A percentile compares a stretch with the other conserved stretches of the same genome.
phyloP scores from a whole-genome alignment of 192 early-diverging fungal species.

The Geranomyces michiganensis region DNA sequence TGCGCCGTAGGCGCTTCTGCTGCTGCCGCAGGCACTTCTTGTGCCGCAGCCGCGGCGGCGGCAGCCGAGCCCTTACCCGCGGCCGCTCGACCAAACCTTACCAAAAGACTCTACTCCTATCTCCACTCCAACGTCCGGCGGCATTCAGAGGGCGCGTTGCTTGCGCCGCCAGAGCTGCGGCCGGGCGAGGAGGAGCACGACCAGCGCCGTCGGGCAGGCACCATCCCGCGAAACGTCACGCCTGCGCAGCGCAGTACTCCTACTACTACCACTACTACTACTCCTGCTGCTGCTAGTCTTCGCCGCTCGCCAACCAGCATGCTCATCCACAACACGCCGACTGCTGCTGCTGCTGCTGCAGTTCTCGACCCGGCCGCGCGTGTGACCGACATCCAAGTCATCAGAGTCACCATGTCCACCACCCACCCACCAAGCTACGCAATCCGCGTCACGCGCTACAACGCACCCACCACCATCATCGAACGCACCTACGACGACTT shows the following conservation, averaged over 20 bases:
- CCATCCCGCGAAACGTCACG: slow-evolving; percentile 22
- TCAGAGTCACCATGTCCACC: neutral
- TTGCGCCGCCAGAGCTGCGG: neutral
- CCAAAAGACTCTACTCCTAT: slow-evolving; percentile 5
- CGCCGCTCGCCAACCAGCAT: neutral
- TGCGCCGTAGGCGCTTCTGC: no score
- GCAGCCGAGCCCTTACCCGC: no score
- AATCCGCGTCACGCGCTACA: slow-evolving; percentile 5
- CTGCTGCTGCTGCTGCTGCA: neutral
- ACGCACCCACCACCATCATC: slow-evolving; percentile 1
- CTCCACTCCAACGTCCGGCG: slow-evolving; percentile 8
- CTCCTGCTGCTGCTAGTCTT: no score
- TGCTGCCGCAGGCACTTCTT: no score
- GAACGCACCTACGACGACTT: slow-evolving; percentile 24
- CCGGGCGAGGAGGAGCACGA: neutral
- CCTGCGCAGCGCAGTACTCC: neutral
- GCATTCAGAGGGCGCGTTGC: slow-evolving; percentile 12
- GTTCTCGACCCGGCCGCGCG: neutral
- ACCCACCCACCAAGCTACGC: neutral
- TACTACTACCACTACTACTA: no score
- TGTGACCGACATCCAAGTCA: neutral
- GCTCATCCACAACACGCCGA: neutral
- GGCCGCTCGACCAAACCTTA: neutral
- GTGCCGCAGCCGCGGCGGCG: no score
- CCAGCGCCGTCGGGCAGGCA: slow-evolving; percentile 8